Evolutionary conservation across 2,329 filamentous ascomycete species (phyloP), one percentile per base, ranked within the genome.

Genomic region (Pseudogymnoascus sp.): DNA sequence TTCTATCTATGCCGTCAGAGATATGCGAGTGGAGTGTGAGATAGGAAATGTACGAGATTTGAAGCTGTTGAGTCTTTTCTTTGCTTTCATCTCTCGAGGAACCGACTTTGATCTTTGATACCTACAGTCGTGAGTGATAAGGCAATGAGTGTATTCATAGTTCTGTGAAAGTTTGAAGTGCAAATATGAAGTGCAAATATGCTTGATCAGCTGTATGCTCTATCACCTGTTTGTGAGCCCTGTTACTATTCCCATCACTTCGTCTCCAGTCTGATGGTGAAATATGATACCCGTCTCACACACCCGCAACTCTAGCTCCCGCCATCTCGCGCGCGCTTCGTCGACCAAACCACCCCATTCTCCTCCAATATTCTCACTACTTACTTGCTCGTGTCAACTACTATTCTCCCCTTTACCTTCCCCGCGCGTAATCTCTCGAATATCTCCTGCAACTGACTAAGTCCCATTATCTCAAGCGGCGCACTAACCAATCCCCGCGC

Each of bases 391-490:
- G 84, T 90, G 74, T 93, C 90, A 63, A 93, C 79, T 63, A 93
- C 89, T 71, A 90, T 91, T 67, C 89, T 83, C 62, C 89, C 89
- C n/a, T 83, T 86, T 73, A 93, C 86, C 75, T 86, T 82, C 68
- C 85, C 85, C 69, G 83, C 77, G 65, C 83, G 71, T 86, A 90
- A 89, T 69, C 92, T 74, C 58, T 92, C 82, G 73, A 88, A 96
- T n/a, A 96, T 88, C 61, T 84, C 81, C 66, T 87, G 83, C 66
- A 97, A 80, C 75, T 97, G 82, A 70, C 85, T 88, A 63, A 97
- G 79, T 11, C 91, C 90, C 60, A 91, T 85, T 6, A 84, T 83
- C 86, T 96, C 95, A 84, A 83, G 94, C 6, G 93, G 93, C 4
- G 86, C 86, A 72, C 90, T 88, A 81, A 97, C 92, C 66, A 95